phyloP scores from a whole-genome alignment of 2,329 filamentous ascomycete genomes.

The Pseudogymnoascus sp. region DNA sequence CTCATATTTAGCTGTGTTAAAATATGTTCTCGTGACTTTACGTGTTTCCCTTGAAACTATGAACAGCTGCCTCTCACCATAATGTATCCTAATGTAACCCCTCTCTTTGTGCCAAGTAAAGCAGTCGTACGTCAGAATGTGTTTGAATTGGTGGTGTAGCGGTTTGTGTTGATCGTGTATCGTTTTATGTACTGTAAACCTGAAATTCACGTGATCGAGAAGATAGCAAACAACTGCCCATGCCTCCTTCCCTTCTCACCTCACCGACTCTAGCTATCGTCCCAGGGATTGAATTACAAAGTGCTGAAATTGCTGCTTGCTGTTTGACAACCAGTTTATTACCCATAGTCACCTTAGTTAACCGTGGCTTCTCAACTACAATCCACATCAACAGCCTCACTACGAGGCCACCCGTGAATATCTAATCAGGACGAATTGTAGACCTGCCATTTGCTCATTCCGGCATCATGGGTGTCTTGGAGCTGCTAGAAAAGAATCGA shows the following conservation, averaged over 20 bases:
- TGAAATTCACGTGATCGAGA: not conserved
- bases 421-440: not conserved
- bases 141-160: not conserved
- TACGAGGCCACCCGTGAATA: not conserved
- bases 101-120: not conserved
- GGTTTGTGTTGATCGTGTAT: not conserved
- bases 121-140: not conserved
- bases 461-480: not conserved
- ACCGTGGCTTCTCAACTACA: not conserved
- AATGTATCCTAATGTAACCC: not conserved
- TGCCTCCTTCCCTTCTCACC: not conserved
- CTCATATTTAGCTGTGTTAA: not conserved
- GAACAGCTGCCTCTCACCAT: not conserved
- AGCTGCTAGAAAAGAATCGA: not conserved
- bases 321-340: not conserved
- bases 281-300: not conserved
- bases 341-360: not conserved
- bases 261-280: not conserved
- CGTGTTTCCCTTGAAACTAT: not conserved
- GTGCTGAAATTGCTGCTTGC: not conserved
- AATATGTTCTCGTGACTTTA: not conserved
- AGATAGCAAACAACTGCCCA: not conserved
- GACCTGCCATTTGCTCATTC: not conserved
- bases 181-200: not conserved
- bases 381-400: not conserved